phyloP scores from a whole-genome alignment of 2,329 filamentous ascomycete species.

The Alternaria gansuensis region DNA sequence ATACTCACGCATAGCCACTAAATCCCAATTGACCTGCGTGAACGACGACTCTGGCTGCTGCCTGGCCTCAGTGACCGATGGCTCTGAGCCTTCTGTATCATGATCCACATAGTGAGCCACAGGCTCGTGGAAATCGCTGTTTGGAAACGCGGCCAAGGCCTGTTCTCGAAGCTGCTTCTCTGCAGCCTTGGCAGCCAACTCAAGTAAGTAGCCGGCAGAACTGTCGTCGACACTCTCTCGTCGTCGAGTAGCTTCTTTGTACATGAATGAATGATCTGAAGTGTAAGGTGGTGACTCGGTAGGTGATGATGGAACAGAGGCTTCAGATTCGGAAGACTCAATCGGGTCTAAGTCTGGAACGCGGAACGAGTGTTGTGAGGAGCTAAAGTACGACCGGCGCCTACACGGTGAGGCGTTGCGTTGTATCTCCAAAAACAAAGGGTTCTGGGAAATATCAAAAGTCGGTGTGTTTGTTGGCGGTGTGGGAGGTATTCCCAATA shows the following conservation, averaged over 20 bases:
- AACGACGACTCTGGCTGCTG: slow-evolving; percentile 69
- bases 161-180: slow-evolving; percentile 81
- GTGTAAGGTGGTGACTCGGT: slow-evolving; percentile 57
- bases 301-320: slow-evolving; percentile 57
- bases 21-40: slow-evolving; percentile 73
- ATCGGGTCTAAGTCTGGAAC: slow-evolving; percentile 70
- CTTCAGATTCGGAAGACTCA: slow-evolving; percentile 67
- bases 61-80: slow-evolving; percentile 25
- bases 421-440: slow-evolving; percentile 49
- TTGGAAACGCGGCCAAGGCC: slow-evolving; percentile 79
- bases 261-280: slow-evolving; percentile 60
- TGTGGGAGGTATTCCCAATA: slow-evolving; percentile 62
- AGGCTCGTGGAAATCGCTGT: slow-evolving; percentile 72
- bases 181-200: slow-evolving; percentile 80
- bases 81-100: slow-evolving; percentile 57
- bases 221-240: slow-evolving; percentile 76
- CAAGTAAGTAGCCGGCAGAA: slow-evolving; percentile 78
- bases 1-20: slow-evolving; percentile 82
- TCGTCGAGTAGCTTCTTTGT: slow-evolving; percentile 64
- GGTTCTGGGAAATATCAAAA: slow-evolving; percentile 43
- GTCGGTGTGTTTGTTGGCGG: slow-evolving; percentile 52
- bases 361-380: slow-evolving; percentile 64
- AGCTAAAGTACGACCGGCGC: slow-evolving; percentile 48
- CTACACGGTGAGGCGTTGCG: slow-evolving; percentile 45
- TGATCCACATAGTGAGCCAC: slow-evolving; percentile 76